Base-by-base conservation (phyloP, 2,329 filamentous ascomycete species). In the Claviceps pazoutovae region DNA sequence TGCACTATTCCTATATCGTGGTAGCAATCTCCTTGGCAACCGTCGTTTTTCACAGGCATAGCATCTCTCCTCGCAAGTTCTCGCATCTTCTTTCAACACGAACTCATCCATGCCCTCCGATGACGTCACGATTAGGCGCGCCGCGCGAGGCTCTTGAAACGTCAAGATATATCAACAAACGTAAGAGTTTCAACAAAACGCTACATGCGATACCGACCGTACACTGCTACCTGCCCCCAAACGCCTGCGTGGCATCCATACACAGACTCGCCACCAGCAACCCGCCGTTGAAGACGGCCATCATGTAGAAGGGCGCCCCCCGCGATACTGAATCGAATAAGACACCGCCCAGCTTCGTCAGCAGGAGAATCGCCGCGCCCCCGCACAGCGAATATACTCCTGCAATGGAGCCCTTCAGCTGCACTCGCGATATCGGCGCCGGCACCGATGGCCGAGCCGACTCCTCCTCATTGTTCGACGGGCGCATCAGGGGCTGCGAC, bases 371-470 rank as follows among this genome's bases (percentile, higher is more conserved):
- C 0, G 90, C 93, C 1, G 82, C 85, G 14, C 91, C 93, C 11
- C 93, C 93, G 52, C 85, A 89, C 56, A 95, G 79, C 50, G 87
- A 94, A 67, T 98, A 98, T 1, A 96, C 84, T 2, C 93, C 93
- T 0, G 93, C 91, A 58, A 98, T 93, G 14, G 88, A 91, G 13
- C 93, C 93, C 70, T 97, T 97, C 50, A 97, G 77, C 34, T 74
- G 70, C 39, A 80, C 74, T 14, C 78, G 68, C 8, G 75, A 75
- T 16, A 68, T 62, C 0, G 65, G 60, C 37, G 6, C 16, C 16
- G 43, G n/a, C 2, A 13, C 13, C 43, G 43, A 30, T 9, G 3
- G 6, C 5, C 5, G 11, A 13, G 13, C 42, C 42, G 11, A 5
- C 5, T 17, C 42, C 42, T 68, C 62, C 23, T 63, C 59, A 14